These are phyloP conservation scores for Moesziomyces antarcticus DNA, from an alignment of 1,284 basidiomycete genomes.

Conservation along the genomic window DNA sequence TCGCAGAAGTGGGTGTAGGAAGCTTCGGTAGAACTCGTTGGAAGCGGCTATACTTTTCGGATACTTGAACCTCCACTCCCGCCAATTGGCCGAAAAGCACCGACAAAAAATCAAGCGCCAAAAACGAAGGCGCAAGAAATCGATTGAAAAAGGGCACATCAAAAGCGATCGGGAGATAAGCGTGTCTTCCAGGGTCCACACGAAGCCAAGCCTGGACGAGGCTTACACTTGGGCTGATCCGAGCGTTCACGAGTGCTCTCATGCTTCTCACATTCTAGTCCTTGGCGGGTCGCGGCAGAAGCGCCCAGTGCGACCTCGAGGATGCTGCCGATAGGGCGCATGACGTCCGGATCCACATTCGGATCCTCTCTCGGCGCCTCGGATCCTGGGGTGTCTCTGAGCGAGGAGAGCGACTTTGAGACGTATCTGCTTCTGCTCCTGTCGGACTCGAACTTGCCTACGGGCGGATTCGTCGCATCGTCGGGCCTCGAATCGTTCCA, in stretches of 20 bases:
- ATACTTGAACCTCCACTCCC: not conserved
- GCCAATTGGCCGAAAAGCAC: not conserved
- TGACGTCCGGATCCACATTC: not conserved
- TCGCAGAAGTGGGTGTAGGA: not conserved
- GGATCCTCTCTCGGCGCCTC: not conserved
- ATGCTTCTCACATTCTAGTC: no score
- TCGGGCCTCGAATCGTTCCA: constrained; percentile 89
- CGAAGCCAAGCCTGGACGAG: no score
- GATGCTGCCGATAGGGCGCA: not conserved
- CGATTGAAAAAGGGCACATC: not conserved
- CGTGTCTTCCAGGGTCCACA: not conserved
- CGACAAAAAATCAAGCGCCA: not conserved
- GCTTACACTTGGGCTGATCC: not conserved
- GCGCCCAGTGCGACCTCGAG: not conserved
- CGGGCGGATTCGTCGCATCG: constrained; percentile 88
- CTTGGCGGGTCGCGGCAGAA: no score
- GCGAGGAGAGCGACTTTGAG: constrained; percentile 30
- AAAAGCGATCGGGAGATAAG: not conserved
- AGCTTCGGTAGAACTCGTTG: not conserved
- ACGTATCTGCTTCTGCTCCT: constrained; percentile 61
- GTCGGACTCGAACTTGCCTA: constrained; percentile 65
- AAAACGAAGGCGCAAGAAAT: not conserved
- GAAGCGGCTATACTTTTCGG: constrained; percentile 16
- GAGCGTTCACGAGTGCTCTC: not conserved
- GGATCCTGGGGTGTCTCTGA: not conserved